These are phyloP conservation scores for Pichia sporocuriosa DNA, from an alignment of 805 yeast species.

Conservation along the genomic window DNA sequence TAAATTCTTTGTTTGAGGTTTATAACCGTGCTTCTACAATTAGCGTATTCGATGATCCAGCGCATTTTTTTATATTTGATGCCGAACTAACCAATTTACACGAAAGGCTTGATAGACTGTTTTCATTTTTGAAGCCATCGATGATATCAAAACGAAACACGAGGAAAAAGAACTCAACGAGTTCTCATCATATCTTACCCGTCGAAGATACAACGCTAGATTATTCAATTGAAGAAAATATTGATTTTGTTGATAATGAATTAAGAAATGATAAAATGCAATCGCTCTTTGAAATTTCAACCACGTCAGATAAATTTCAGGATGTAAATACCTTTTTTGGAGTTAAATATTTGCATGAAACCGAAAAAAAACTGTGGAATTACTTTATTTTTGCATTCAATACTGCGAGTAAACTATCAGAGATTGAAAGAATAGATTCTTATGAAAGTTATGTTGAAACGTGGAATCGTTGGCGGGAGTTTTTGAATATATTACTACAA, in stretches of 20 bases:
- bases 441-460: slow-evolving; percentile 7
- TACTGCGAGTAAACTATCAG: slow-evolving; percentile 6
- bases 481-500: neutral
- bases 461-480: slow-evolving; percentile 11
- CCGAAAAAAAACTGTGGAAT: slow-evolving; percentile 7
- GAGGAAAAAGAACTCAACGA: neutral
- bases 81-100: slow-evolving; percentile 5
- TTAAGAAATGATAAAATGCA: slow-evolving; percentile 2
- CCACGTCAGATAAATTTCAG: slow-evolving; percentile 6
- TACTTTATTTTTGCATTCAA: slow-evolving; percentile 6
- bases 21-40: neutral
- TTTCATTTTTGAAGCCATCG: slow-evolving; percentile 4
- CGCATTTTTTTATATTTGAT: neutral
- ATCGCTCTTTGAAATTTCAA: slow-evolving; percentile 6
- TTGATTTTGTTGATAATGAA: neutral
- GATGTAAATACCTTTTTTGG: slow-evolving; percentile 6
- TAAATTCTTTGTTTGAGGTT: neutral
- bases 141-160: neutral
- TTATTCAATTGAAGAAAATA: slow-evolving; percentile 2
- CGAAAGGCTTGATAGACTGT: neutral
- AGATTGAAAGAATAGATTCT: slow-evolving; percentile 3
- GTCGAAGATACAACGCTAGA: neutral
- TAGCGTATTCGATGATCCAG: neutral
- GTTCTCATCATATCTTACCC: neutral
- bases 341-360: slow-evolving; percentile 1